Evolutionary conservation across 768 basidiomycete genomes (phyloP).

Genomic region (Boletales sp.): DNA sequence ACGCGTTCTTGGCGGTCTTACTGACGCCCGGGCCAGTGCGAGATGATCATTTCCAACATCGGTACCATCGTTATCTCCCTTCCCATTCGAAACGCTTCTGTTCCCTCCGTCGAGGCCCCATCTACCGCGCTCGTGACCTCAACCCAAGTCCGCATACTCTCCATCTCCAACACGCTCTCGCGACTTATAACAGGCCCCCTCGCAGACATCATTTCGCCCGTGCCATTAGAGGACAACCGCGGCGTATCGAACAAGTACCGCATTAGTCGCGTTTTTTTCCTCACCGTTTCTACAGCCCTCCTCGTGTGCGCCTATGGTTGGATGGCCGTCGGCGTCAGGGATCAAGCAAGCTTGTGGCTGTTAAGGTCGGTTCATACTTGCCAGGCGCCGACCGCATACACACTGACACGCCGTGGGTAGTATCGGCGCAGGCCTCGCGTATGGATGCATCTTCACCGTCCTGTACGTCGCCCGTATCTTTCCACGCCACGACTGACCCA

Average conservation of each 20-base stretch:
- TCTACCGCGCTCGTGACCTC: slow-evolving; percentile 41
- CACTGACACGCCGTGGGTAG: slow-evolving; percentile 31
- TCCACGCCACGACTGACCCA: background rate
- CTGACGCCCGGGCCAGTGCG: slow-evolving; percentile 41
- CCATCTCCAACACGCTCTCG: slow-evolving; percentile 67
- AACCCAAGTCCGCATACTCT: slow-evolving; percentile 66
- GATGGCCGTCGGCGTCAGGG: slow-evolving; percentile 46
- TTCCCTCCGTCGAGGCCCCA: slow-evolving; percentile 9
- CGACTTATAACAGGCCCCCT: slow-evolving; percentile 65
- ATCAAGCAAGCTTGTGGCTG: slow-evolving; percentile 58
- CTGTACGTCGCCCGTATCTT: slow-evolving; percentile 44
- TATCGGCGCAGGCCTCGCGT: slow-evolving; percentile 61
- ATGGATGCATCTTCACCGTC: slow-evolving; percentile 68
- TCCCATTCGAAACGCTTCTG: slow-evolving; percentile 26
- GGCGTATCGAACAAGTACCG: slow-evolving; percentile 40
- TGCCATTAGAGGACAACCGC: slow-evolving; percentile 38
- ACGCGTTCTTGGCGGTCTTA: background rate
- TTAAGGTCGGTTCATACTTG: slow-evolving; percentile 48
- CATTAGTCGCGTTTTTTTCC: slow-evolving; percentile 61
- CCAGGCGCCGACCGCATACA: background rate
- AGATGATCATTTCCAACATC: slow-evolving; percentile 83
- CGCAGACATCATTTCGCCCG: slow-evolving; percentile 71
- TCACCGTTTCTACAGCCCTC: slow-evolving; percentile 45
- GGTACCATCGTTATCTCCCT: slow-evolving; percentile 72
- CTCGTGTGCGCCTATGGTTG: slow-evolving; percentile 53